These are phyloP conservation scores for Trebouxia sp. DNA, from an alignment of 139 green algal species.

Conservation along the genomic window DNA sequence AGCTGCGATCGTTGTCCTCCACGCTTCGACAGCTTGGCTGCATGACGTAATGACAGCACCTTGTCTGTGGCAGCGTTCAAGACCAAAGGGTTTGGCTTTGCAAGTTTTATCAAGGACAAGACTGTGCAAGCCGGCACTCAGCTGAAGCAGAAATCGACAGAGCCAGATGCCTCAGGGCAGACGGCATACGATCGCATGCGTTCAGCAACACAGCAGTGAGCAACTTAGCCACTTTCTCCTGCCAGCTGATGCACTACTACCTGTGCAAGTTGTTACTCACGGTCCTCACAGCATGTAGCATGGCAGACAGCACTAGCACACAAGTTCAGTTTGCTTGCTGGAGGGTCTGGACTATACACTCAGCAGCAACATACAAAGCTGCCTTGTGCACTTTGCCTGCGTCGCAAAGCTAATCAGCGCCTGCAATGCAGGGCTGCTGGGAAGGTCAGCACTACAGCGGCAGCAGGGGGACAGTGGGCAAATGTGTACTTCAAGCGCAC, in stretches of 20 bases:
- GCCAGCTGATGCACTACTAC: no score
- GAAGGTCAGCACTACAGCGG: constrained; percentile 20
- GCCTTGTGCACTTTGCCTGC: no score
- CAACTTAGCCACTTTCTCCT: no score
- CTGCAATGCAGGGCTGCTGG: constrained; percentile 33
- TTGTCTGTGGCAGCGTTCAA: not conserved
- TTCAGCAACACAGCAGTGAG: not conserved
- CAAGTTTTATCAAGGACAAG: constrained; percentile 12
- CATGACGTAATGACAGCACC: no score
- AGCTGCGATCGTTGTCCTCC: no score
- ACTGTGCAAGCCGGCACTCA: constrained; percentile 1
- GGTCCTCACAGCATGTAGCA: no score
- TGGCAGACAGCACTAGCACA: no score
- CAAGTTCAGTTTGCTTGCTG: no score
- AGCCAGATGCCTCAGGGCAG: constrained; percentile 7
- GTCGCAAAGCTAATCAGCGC: no score
- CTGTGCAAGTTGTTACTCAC: no score
- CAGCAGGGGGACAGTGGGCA: constrained; percentile 17
- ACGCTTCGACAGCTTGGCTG: not conserved
- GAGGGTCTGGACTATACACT: no score
- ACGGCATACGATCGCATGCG: constrained; percentile 2
- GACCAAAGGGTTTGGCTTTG: constrained; percentile 8
- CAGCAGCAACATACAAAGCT: no score
- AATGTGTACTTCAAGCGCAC: constrained; percentile 19
- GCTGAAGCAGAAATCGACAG: constrained; percentile 14